These are phyloP conservation scores for Neurospora sp. DNA, from an alignment of 495 filamentous ascomycete species.

Conservation along the genomic window DNA sequence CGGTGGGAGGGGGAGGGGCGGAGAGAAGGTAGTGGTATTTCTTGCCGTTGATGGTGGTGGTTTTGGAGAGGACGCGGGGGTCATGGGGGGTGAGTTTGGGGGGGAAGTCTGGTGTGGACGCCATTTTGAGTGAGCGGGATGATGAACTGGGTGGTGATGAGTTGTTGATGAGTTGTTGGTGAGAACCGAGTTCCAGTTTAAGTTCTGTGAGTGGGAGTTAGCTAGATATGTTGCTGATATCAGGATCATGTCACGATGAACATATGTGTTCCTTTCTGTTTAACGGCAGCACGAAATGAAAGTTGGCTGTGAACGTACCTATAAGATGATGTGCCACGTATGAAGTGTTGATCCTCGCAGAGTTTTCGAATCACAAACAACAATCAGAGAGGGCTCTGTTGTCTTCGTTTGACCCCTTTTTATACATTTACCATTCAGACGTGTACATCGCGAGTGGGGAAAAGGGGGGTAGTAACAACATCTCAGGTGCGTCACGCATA, in stretches of 20 bases:
- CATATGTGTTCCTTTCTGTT: background rate
- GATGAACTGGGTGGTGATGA: background rate
- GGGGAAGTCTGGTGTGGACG: conserved; percentile 30
- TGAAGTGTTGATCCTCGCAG: background rate
- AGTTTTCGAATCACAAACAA: background rate
- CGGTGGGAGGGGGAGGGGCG: conserved; percentile 38
- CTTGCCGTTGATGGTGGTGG: conserved; percentile 49
- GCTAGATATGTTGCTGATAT: background rate
- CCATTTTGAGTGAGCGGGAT: conserved; percentile 3
- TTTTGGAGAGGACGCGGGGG: conserved; percentile 51
- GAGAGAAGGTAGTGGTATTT: conserved; percentile 65
- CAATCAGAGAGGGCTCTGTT: background rate
- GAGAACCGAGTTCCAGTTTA: background rate
- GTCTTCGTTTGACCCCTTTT: background rate
- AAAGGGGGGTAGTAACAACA: background rate
- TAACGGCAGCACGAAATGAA: background rate
- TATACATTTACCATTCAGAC: background rate
- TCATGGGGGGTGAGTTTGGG: conserved; percentile 50
- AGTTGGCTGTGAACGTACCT: background rate
- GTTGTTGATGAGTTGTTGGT: background rate
- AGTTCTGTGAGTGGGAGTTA: background rate
- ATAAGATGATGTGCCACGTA: background rate
- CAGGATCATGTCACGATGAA: background rate
- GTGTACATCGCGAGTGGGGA: background rate
- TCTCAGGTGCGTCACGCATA: background rate